Percentiles rank a stretch among this genome's conserved stretches.
Conservation (phyloP, 768 basidiomycete genomes). For the Tulasnella sp. region DNA sequence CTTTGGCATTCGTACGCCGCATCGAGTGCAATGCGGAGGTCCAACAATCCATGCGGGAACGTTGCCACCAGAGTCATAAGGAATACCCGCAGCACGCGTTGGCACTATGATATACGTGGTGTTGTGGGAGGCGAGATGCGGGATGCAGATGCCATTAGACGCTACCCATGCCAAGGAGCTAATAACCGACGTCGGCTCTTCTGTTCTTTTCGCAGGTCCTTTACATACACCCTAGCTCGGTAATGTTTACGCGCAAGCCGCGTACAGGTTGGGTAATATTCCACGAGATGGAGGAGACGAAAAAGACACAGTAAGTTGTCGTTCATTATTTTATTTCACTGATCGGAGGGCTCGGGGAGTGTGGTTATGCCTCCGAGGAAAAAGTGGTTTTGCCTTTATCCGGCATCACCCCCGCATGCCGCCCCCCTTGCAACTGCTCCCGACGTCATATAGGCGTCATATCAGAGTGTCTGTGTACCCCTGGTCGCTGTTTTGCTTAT, state of each 20-base stretch:
- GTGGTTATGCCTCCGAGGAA: background rate
- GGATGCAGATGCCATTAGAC: background rate
- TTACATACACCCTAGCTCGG: conserved; percentile 90
- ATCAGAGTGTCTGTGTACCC: background rate
- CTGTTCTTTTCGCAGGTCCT: conserved; percentile 46
- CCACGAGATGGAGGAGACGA: conserved; percentile 95
- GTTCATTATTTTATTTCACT: background rate
- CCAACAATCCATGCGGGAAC: background rate
- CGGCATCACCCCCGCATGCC: background rate
- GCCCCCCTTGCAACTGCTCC: background rate
- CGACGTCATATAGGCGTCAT: background rate
- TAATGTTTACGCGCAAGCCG: conserved; percentile 89
- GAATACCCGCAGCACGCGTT: conserved; percentile 9
- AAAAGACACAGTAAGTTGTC: conserved; percentile 73
- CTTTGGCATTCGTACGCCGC: background rate
- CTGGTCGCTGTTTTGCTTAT: conserved; percentile 1
- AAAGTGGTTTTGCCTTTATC: background rate
- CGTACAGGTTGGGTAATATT: conserved; percentile 90
- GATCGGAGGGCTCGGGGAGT: background rate
- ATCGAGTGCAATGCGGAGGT: background rate
- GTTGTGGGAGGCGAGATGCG: conserved; percentile 1
- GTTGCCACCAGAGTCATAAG: conserved; percentile 4
- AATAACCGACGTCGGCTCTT: background rate
- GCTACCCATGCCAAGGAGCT: background rate
- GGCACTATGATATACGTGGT: background rate